Conservation (phyloP, 768 basidiomycete genomes). For the Chlorophyllum brunneum region DNA sequence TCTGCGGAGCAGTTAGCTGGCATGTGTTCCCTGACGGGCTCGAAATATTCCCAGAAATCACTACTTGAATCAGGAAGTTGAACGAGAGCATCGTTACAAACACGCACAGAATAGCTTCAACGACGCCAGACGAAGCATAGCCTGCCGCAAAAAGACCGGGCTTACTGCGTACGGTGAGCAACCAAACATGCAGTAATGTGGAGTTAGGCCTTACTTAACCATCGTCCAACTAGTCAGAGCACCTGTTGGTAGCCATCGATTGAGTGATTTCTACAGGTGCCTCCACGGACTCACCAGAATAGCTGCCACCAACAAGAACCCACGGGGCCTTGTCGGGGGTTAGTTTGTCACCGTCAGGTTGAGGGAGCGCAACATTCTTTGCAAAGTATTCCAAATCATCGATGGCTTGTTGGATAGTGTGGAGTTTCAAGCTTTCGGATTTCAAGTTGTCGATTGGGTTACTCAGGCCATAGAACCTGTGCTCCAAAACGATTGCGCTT, state of each 20-base stretch:
- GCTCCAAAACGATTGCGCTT: conserved; percentile 61
- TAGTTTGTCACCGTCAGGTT: conserved; percentile 60
- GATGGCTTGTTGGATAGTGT: conserved; percentile 72
- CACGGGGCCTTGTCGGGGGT: conserved; percentile 52
- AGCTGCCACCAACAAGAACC: conserved; percentile 50
- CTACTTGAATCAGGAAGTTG: conserved; percentile 21
- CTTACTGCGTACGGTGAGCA: conserved; percentile 34
- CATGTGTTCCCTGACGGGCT: conserved; percentile 66
- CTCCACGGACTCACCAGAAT: conserved; percentile 31
- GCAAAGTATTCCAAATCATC: conserved; percentile 72
- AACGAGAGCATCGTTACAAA: neutral
- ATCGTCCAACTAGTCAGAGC: conserved; percentile 60
- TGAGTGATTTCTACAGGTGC: neutral
- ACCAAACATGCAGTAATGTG: neutral
- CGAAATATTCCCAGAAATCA: conserved; percentile 71
- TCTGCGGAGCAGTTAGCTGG: conserved; percentile 73
- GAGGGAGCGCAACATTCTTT: conserved; percentile 59
- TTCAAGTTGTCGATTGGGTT: conserved; percentile 63
- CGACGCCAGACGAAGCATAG: conserved; percentile 66
- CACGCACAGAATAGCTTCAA: conserved; percentile 52
- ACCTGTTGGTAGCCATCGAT: conserved; percentile 20
- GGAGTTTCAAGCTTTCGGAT: conserved; percentile 50
- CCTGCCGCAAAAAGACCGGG: conserved; percentile 61
- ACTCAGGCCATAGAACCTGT: conserved; percentile 74
- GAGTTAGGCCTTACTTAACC: conserved; percentile 47